Evolutionary conservation across 192 early-diverging fungal genomes (phyloP), one percentile per base, ranked within the genome.

Genomic region (Linnemannia hyalina): DNA sequence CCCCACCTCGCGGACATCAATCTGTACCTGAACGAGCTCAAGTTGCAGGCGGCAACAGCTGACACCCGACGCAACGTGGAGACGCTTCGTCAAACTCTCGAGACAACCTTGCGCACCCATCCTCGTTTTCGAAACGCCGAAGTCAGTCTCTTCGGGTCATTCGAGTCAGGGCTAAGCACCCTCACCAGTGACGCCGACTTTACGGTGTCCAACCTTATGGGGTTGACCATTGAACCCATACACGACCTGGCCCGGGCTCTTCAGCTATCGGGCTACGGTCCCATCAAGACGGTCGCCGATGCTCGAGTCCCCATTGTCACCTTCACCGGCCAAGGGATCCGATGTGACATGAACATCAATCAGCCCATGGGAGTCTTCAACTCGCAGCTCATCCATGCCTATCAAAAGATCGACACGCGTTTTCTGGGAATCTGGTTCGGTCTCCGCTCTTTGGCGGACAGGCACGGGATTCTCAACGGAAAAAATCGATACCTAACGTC

Each of bases 271-370:
- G 76, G 76, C 6, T 70, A 52, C 26, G 22, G 15, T 0, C 22
- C 42, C 18, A 26, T 68, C 10, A 20, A 52, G 23, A 40, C 40
- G 6, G 44, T 78, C 15, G 22, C n/a, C 16, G 23, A 78, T 7
- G 76, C 76, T 22, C 20, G 65, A 23, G 68, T 78, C 6, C 76
- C 76, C 15, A 78, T 78, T 47, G 68, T 78, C 40, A 54, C 26
- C 8, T 78, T 78, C 41, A 10, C 26, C 0, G 29, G 70, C 35
- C 41, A 8, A 9, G n/a, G 54, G 46, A 70, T 36, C 6, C 42
- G 20, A 20, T 70, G 76, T 60, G 76, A 78, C 22, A 78, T 78
- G 26, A 63, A 46, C 47, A 78, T 78, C 36, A 68, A 70, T 32
- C 38, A 68, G 2, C 26, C n/a, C 10, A 23, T 78, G 32, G 76